These are phyloP conservation scores for Hylodesmum podocarpum DNA, from an alignment of 306 rosid genomes.

Conservation along the genomic window DNA sequence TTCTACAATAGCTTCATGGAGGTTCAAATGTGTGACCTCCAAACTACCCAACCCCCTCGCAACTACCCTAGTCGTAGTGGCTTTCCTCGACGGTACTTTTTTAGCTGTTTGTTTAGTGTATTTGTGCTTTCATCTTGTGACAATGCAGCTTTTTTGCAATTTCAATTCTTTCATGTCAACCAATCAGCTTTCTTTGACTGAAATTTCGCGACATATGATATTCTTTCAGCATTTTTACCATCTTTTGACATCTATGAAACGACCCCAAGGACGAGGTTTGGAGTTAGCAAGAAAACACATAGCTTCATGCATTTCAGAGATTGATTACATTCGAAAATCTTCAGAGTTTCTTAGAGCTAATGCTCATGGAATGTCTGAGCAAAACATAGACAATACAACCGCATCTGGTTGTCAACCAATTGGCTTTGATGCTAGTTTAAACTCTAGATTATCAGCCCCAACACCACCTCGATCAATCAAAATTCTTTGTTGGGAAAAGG, in stretches of 20 bases:
- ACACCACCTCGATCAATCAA: conserved; percentile 91
- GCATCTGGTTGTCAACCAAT: conserved; percentile 92
- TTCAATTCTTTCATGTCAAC: conserved; percentile 14
- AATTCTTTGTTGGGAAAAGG: conserved; percentile 79
- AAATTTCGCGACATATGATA: conserved; percentile 29
- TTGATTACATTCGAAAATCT: conserved; percentile 55
- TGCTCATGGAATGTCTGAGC: conserved; percentile 43
- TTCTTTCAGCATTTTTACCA: conserved; percentile 89
- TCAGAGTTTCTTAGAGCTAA: conserved; percentile 69
- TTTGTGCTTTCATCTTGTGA: conserved; percentile 11
- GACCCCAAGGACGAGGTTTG: conserved; percentile 96
- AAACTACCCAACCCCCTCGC: background rate
- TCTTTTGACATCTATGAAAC: conserved; percentile 78
- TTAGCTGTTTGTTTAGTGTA: conserved; percentile 15
- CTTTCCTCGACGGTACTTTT: background rate
- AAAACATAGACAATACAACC: conserved; percentile 51
- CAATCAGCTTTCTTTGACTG: conserved; percentile 12
- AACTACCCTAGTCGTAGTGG: conserved; percentile 1
- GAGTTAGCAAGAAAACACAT: conserved; percentile 96
- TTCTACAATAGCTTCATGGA: conserved; percentile 1
- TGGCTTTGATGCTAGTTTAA: conserved; percentile 93
- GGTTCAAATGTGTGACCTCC: background rate
- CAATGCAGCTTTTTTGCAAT: background rate
- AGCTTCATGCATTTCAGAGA: conserved; percentile 74
- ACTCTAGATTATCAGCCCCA: conserved; percentile 88